These are phyloP conservation scores for Panaeolus cyanescens DNA, from an alignment of 768 basidiomycete genomes.

Conservation along the genomic window DNA sequence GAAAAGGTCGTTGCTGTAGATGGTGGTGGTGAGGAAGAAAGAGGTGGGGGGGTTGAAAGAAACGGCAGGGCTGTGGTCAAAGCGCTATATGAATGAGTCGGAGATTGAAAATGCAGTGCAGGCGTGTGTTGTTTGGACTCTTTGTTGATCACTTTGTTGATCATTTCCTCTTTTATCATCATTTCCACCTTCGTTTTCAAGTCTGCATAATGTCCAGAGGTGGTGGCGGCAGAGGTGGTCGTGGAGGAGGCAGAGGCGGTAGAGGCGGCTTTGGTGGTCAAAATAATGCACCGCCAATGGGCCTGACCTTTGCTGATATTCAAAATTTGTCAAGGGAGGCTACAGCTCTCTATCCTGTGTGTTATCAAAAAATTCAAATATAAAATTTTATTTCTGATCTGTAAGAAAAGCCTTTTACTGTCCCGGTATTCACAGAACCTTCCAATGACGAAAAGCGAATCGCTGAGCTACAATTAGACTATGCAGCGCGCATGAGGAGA, in stretches of 20 bases:
- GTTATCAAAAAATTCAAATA: constrained; percentile 29
- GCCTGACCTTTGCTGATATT: constrained; percentile 78
- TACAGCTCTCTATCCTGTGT: constrained; percentile 80
- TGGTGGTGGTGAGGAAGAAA: constrained; percentile 36
- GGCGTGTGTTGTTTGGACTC: constrained; percentile 6
- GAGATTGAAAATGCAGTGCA: constrained; percentile 36
- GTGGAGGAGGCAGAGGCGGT: constrained; percentile 43
- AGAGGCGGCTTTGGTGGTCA: constrained; percentile 63
- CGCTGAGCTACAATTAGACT: constrained; percentile 66
- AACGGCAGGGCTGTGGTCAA: constrained; percentile 5
- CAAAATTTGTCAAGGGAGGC: constrained; percentile 76
- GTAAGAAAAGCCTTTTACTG: constrained; percentile 55
- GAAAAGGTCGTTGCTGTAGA: constrained; percentile 22
- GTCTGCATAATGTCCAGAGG: constrained; percentile 38
- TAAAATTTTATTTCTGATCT: constrained; percentile 17
- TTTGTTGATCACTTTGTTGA: constrained; percentile 13
- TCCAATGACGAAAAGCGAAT: constrained; percentile 66
- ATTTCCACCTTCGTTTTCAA: constrained; percentile 8
- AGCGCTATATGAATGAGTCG: constrained; percentile 30
- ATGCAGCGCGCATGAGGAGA: constrained; percentile 61
- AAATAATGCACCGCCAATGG: constrained; percentile 66
- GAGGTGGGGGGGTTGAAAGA: constrained; percentile 24
- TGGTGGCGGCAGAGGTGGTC: constrained; percentile 41
- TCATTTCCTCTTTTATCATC: constrained; percentile 8
- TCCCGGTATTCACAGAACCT: constrained; percentile 72